Conservation (phyloP, 1,284 basidiomycete species). For the Boletellus dicymbophilus region DNA sequence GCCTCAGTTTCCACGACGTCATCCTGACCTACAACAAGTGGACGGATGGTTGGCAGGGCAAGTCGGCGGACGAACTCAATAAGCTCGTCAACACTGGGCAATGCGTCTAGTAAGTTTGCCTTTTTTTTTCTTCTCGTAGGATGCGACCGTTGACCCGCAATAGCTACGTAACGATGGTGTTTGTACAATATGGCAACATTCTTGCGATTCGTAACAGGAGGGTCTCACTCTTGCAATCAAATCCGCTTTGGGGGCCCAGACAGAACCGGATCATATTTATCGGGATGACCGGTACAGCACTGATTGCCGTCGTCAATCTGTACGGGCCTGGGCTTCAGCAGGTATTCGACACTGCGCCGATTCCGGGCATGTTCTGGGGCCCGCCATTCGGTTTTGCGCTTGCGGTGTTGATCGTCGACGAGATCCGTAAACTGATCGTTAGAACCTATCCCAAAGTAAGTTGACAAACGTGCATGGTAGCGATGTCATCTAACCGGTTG, state of each 20-base stretch:
- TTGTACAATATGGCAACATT: slow-evolving; percentile 37
- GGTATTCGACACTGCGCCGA: slow-evolving; percentile 41
- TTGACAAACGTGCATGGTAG: neutral
- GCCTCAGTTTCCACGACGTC: slow-evolving; percentile 39
- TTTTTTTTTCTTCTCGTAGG: slow-evolving; percentile 22
- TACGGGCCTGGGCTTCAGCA: slow-evolving; percentile 41
- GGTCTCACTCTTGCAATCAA: slow-evolving; percentile 38
- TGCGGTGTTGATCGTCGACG: slow-evolving; percentile 39
- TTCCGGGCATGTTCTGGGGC: slow-evolving; percentile 46
- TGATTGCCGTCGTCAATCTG: slow-evolving; percentile 42
- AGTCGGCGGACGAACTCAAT: slow-evolving; percentile 26
- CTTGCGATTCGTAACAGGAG: slow-evolving; percentile 37
- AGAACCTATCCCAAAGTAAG: slow-evolving; percentile 41
- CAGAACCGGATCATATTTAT: slow-evolving; percentile 35
- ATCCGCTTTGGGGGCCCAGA: slow-evolving; percentile 42
- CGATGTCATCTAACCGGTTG: slow-evolving; percentile 15
- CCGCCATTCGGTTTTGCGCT: slow-evolving; percentile 42
- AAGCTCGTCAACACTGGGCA: slow-evolving; percentile 38
- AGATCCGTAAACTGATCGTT: slow-evolving; percentile 41
- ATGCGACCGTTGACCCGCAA: slow-evolving; percentile 1
- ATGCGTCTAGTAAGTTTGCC: slow-evolving; percentile 44
- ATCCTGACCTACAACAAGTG: slow-evolving; percentile 43
- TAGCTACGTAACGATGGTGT: slow-evolving; percentile 46
- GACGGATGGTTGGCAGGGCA: slow-evolving; percentile 35
- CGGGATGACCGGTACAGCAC: slow-evolving; percentile 39